Evolutionary conservation across 257 asterid species (phyloP), one percentile per base, ranked within the genome.

Genomic region (Solanum tacnaense): DNA sequence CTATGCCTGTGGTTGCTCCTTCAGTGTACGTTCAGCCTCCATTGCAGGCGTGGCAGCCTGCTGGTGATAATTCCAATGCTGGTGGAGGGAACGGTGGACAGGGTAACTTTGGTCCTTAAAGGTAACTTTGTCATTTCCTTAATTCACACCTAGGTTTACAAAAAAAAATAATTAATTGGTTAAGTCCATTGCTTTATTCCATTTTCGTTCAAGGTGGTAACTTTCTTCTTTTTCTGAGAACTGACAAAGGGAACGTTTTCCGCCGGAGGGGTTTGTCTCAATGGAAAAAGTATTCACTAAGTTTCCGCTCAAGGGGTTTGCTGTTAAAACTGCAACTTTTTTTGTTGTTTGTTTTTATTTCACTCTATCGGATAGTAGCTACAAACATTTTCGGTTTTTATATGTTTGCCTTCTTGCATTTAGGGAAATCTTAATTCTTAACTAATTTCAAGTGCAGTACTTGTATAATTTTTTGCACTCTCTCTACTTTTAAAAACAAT

Each of bases 1-100:
- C 68, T 60, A 1, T 60, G 27, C 29, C 13, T 62, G 70, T 62
- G 70, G 3, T 23, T 62, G 70, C 70, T 62, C 70, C 70, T 23
- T 62, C 70, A 9, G 31, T 62, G 31, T 62, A 62, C 29, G 70
- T 89, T 88, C 95, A 91, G 92, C 92, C 90, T 16, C 94, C 10
- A 93, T 92, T 44, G 67, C 98, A 93, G 91, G 94, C 97, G 70
- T 95, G 98, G 98, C 94, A 92, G 94, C 84, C 94, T 11, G 84
- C 89, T 6, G 96, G 92, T 9, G 95, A 94, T 70, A 93, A 92
- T 8, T 84, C 94, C 12, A 94, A 93, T 81, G 95, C 89, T 41
- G 89, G 91, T 68, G 91, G 92, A 20, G 94, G 87, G 32, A 89
- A 91, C 86, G 91, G 92, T 65, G 92, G 91, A 16, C 97, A 93